phyloP scores from a whole-genome alignment of 306 rosid genomes.

The Prunus padus region DNA sequence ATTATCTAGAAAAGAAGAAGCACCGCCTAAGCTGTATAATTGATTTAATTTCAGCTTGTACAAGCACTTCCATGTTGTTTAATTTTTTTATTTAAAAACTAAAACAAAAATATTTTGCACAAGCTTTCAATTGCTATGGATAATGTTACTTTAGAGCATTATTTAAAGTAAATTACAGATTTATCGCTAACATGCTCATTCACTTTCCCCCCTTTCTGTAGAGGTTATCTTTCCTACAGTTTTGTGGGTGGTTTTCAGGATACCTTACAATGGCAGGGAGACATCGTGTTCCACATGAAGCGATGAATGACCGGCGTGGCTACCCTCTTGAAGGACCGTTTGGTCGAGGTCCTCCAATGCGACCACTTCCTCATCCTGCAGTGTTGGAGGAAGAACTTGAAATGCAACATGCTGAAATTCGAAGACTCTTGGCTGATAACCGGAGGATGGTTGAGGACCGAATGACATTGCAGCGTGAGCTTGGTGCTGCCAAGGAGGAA shows the following conservation, averaged over 20 bases:
- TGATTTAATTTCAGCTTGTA: neutral
- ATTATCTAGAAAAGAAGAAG: neutral
- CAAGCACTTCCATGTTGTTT: neutral
- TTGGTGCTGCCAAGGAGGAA: constrained; percentile 70
- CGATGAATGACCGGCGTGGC: constrained; percentile 54
- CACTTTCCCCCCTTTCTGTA: neutral
- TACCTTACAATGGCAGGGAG: constrained; percentile 59
- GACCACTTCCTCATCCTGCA: constrained; percentile 64
- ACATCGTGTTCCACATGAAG: constrained; percentile 56
- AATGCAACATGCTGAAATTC: constrained; percentile 59
- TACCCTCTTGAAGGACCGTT: constrained; percentile 63
- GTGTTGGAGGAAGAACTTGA: constrained; percentile 84
- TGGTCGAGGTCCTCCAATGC: constrained; percentile 55
- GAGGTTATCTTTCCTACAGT: neutral
- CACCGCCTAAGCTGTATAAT: neutral
- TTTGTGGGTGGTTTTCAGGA: constrained; percentile 29
- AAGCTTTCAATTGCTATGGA: neutral
- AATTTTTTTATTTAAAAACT: neutral
- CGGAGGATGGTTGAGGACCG: constrained; percentile 71
- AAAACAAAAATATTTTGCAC: neutral
- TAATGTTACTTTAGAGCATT: constrained; percentile 2
- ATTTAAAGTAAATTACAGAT: neutral
- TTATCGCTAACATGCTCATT: neutral
- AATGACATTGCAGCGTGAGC: constrained; percentile 63
- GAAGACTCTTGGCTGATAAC: constrained; percentile 61